A percentile compares a stretch with the other conserved stretches of the same genome.
Conservation (phyloP, 441 rosid species). For the Heliophila coronopifolia region DNA sequence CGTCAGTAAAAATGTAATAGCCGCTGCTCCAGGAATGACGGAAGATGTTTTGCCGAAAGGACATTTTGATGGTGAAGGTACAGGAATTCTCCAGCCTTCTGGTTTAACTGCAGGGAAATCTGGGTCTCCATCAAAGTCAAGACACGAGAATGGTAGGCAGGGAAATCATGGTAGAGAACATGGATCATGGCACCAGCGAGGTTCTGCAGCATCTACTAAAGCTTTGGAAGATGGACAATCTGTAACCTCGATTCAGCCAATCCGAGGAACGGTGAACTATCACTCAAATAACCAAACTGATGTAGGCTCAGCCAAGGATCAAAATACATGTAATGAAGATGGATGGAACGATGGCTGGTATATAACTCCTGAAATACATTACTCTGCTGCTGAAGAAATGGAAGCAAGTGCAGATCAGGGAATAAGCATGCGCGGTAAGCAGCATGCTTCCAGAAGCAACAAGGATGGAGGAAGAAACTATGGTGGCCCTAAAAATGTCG, state of each 20-base stretch:
- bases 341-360: conserved; percentile 47
- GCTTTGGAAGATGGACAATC: conserved; percentile 32
- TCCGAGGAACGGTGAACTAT: conserved; percentile 38
- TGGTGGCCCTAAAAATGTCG: conserved; percentile 50
- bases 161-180: conserved; percentile 56
- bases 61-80: conserved; percentile 14
- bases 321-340: conserved; percentile 39
- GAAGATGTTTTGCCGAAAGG: conserved; percentile 35
- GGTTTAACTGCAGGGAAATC: conserved; percentile 35
- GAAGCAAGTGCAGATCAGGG: conserved; percentile 46
- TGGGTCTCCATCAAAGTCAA: conserved; percentile 35
- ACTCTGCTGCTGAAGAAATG: conserved; percentile 28
- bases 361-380: conserved; percentile 46
- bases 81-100: conserved; percentile 36
- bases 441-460: conserved; percentile 48
- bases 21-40: conserved; percentile 28
- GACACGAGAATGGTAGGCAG: conserved; percentile 51
- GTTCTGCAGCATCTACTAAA: conserved; percentile 40
- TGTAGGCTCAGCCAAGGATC: conserved; percentile 39
- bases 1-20: conserved; percentile 35
- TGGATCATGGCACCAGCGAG: conserved; percentile 70
- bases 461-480: conserved; percentile 41
- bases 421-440: conserved; percentile 45
- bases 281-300: conserved; percentile 27
- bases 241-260: conserved; percentile 35